These are phyloP conservation scores for Conoideocrella luteorostrata DNA, from an alignment of 2,329 filamentous ascomycete genomes.

Conservation along the genomic window DNA sequence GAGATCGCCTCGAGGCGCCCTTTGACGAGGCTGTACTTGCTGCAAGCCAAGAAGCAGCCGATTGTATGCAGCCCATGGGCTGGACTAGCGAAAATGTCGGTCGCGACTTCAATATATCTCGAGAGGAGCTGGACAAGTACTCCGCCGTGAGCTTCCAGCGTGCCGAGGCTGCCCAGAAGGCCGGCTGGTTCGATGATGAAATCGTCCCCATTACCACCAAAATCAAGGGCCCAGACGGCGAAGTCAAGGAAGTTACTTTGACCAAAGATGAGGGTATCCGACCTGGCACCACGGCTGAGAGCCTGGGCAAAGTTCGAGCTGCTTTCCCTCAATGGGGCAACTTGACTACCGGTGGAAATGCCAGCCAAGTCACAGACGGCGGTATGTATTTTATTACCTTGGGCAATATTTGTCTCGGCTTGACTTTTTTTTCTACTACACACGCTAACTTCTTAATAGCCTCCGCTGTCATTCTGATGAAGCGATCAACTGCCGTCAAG, in stretches of 20 bases:
- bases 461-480: conserved; percentile 87
- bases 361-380: conserved; percentile 90
- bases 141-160: conserved; percentile 82
- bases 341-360: conserved; percentile 85
- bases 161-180: conserved; percentile 85
- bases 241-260: conserved; percentile 70
- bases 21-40: conserved; percentile 71
- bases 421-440: not conserved
- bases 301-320: conserved; percentile 74
- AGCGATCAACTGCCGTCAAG: conserved; percentile 79
- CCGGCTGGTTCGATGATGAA: conserved; percentile 88
- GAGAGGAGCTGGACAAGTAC: conserved; percentile 76
- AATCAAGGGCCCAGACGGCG: conserved; percentile 77
- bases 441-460: too few species aligned
- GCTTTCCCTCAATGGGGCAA: conserved; percentile 89
- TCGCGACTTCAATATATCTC: conserved; percentile 77
- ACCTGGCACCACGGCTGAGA: conserved; percentile 80
- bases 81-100: conserved; percentile 97
- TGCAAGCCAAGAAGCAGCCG: conserved; percentile 66
- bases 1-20: conserved; percentile 62
- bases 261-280: conserved; percentile 87
- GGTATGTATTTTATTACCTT: conserved; percentile 36
- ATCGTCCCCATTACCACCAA: conserved; percentile 81
- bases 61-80: conserved; percentile 95
- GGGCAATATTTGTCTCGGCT: not conserved